Base-by-base conservation (phyloP, 495 filamentous ascomycete species). In the Aspergillus cristatus region DNA sequence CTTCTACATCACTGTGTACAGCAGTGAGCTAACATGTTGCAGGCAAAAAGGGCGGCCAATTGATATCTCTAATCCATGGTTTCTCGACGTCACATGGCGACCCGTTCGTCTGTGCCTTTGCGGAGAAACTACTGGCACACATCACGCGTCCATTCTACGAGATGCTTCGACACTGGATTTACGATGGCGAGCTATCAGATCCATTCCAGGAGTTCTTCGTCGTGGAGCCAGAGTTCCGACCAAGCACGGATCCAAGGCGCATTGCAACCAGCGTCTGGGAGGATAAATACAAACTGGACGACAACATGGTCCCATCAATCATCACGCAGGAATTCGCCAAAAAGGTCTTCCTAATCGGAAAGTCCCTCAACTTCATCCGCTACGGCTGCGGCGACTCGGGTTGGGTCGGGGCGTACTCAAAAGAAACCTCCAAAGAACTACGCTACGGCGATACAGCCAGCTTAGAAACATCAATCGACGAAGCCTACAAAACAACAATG, bases 401-500 rank as follows among this genome's bases (percentile, higher is more conserved):
- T 18, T 99, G 93, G 93, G 93, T 99, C 5, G 86, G 94, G 54
- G 80, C 76, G 2, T 97, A 97, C 62, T 95, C 86, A n/a, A 94
- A 91, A 55, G 80, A 79, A 20, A 82, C 87, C 1, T 95, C 88
- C 5, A 94, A 87, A 59, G 88, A 94, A 61, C 72, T 99, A 17
- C 75, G 74, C 37, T 96, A 99, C 58, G 91, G 91, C 31, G 90
- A 97, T 59, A 97, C 90, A 3, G 85, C 88, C 1, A 87, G 80
- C 3, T 68, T 99, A 3, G 86, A 94, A 50, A 76, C 78, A 2
- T 95, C 85, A 47, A 97, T 99, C 51, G 90, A 95, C 45, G 85
- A 95, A 48, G 93, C 93, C 5, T 94, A 99, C 65, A 93, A 91
- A 55, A 88, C 86, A 5, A 97, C 91, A 0, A 97, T 96, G 91